Evolutionary conservation across 805 yeast genomes (phyloP).

Genomic region (Saturnispora dispora): DNA sequence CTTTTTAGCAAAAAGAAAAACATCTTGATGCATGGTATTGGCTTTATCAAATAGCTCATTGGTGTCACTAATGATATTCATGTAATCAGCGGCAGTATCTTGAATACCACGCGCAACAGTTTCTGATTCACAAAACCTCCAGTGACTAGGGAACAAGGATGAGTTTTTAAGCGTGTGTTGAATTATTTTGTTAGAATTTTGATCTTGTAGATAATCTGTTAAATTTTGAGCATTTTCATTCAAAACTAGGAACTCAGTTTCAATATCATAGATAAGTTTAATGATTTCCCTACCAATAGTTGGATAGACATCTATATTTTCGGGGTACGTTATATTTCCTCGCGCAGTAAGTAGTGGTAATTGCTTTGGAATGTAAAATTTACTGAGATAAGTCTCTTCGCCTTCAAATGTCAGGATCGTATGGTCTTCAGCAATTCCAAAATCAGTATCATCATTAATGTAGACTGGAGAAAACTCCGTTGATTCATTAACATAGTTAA

Average conservation of each 20-base stretch:
- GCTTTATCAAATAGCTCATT: neutral
- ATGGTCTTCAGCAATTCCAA: conserved; percentile 3
- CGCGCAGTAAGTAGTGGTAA: conserved; percentile 21
- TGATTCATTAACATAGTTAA: neutral
- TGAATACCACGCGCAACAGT: conserved; percentile 14
- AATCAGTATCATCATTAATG: neutral
- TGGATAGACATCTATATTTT: conserved; percentile 8
- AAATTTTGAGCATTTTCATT: conserved; percentile 16
- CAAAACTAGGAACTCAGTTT: conserved; percentile 24
- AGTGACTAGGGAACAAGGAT: conserved; percentile 18
- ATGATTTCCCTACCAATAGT: conserved; percentile 21
- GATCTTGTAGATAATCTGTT: conserved; percentile 20
- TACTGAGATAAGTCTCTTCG: conserved; percentile 22
- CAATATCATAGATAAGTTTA: conserved; percentile 23
- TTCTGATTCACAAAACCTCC: conserved; percentile 26
- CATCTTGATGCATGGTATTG: conserved; percentile 1
- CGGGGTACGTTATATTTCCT: conserved; percentile 19
- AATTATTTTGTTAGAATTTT: conserved; percentile 12
- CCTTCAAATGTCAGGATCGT: conserved; percentile 13
- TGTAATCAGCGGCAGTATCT: neutral
- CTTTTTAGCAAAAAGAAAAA: conserved; percentile 8
- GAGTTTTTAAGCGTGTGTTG: conserved; percentile 19
- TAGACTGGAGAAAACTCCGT: neutral
- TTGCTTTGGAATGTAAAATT: conserved; percentile 14
- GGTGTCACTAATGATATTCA: neutral